Conservation (phyloP, 441 rosid genomes). For the Hypseocharis bilobata region DNA sequence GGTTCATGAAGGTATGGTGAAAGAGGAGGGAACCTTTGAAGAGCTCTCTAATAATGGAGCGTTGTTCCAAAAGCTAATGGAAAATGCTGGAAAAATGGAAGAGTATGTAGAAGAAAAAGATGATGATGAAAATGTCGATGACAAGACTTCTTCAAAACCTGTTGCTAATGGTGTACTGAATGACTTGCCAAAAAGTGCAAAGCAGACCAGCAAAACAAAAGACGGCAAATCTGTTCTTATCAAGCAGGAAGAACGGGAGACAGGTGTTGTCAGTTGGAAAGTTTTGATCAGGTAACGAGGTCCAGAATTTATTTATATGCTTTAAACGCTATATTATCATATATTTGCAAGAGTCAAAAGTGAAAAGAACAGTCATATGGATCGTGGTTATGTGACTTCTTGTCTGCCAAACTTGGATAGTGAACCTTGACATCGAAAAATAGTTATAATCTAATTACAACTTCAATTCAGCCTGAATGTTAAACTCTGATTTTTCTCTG, state of each 20-base stretch:
- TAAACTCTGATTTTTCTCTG: too few relatives aligned
- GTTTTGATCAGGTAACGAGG: slow-evolving; percentile 59
- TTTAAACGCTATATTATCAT: neutral
- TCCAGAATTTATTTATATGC: slow-evolving; percentile 4
- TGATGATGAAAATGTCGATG: slow-evolving; percentile 33
- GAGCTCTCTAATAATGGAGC: slow-evolving; percentile 57
- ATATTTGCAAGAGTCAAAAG: too few relatives aligned
- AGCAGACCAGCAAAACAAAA: slow-evolving; percentile 40
- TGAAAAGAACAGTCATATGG: too few relatives aligned
- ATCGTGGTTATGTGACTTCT: too few relatives aligned
- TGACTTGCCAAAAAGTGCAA: slow-evolving; percentile 33
- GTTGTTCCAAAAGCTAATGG: slow-evolving; percentile 81
- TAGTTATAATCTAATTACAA: too few relatives aligned
- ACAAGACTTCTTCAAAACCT: slow-evolving; percentile 34
- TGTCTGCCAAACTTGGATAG: too few relatives aligned
- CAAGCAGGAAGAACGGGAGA: slow-evolving; percentile 95
- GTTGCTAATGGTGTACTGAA: slow-evolving; percentile 42
- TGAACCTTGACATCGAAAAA: too few relatives aligned
- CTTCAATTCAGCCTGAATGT: too few relatives aligned
- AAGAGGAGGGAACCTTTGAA: slow-evolving; percentile 92
- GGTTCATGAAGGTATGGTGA: slow-evolving; percentile 73
- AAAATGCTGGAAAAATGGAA: slow-evolving; percentile 97
- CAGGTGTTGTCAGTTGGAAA: slow-evolving; percentile 82
- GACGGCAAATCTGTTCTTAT: slow-evolving; percentile 81
- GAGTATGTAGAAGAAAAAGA: slow-evolving; percentile 59